phyloP scores from a whole-genome alignment of 2,329 filamentous ascomycete species.

The Aspergillus tubingensis region DNA sequence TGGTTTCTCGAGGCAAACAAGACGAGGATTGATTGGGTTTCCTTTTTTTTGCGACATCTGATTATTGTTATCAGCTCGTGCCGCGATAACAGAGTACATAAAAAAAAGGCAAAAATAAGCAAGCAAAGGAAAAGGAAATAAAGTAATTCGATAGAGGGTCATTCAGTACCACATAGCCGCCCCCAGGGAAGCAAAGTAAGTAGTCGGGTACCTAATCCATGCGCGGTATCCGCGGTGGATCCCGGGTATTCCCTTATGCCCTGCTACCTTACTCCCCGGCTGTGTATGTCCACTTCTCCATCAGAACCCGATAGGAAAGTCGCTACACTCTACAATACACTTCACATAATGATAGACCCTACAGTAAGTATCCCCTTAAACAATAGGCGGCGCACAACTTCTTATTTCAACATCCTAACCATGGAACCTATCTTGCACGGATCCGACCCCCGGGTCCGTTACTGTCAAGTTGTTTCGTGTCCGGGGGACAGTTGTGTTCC shows the following conservation, averaged over 20 bases:
- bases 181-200: not conserved
- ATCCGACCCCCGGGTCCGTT: not conserved
- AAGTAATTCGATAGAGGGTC: not conserved
- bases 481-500: not conserved
- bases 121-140: conserved; percentile 2
- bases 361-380: too few species aligned
- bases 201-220: conserved; percentile 7
- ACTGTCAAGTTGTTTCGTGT: not conserved
- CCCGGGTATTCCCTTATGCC: conserved; percentile 12
- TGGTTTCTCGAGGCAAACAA: not conserved
- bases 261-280: not conserved
- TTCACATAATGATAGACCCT: too few species aligned
- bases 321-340: too few species aligned
- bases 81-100: not conserved
- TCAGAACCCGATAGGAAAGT: too few species aligned
- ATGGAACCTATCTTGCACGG: conserved; percentile 1
- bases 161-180: too few species aligned
- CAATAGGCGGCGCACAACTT: not conserved
- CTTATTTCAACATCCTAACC: conserved; percentile 4
- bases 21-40: not conserved
- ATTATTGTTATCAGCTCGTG: conserved; percentile 11
- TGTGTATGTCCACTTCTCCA: not conserved
- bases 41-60: not conserved
- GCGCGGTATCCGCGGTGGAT: conserved; percentile 23
- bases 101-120: conserved; percentile 1